A percentile compares a stretch with the other conserved stretches of the same genome.
phyloP scores from a whole-genome alignment of 352 stramenopile species.

The Pythium rhizo-oryzae region DNA sequence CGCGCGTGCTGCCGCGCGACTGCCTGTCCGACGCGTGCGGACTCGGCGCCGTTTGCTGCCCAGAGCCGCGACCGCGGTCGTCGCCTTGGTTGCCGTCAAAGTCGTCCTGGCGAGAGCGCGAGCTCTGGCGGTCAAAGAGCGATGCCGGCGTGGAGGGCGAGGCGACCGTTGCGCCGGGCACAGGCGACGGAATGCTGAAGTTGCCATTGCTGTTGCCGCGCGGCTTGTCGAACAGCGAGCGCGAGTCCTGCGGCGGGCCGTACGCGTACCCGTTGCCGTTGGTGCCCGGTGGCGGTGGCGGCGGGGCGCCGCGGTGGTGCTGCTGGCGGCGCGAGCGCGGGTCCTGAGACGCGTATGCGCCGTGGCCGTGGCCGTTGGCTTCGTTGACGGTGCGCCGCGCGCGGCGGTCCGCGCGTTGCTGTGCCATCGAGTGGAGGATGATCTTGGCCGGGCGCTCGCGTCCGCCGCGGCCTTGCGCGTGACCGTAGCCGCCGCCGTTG shows the following conservation, averaged over 20 bases:
- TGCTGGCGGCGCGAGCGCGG: not conserved
- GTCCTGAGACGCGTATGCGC: not conserved
- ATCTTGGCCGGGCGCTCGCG: slow-evolving; percentile 54
- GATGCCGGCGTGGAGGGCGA: slow-evolving; percentile 38
- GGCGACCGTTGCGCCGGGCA: not conserved
- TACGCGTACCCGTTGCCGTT: slow-evolving; percentile 9
- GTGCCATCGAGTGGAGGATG: slow-evolving; percentile 72
- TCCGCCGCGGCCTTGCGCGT: not conserved
- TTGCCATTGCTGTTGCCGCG: slow-evolving; percentile 3
- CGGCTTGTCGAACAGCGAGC: slow-evolving; percentile 19
- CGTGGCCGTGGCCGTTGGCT: not conserved
- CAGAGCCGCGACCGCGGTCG: not conserved
- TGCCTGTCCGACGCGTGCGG: slow-evolving; percentile 12
- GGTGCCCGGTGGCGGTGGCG: not conserved
- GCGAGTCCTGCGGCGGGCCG: slow-evolving; percentile 9
- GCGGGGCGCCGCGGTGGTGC: not conserved
- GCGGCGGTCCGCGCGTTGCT: slow-evolving; percentile 20
- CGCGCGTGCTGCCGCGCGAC: slow-evolving; percentile 14
- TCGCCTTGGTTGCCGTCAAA: slow-evolving; percentile 1
- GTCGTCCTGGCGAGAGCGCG: slow-evolving; percentile 17
- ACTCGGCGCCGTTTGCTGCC: slow-evolving; percentile 2
- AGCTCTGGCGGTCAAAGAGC: slow-evolving; percentile 62
- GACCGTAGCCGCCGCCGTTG: slow-evolving; percentile 5
- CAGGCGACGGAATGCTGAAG: not conserved
- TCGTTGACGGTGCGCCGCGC: not conserved